Percentiles rank a stretch among this genome's conserved stretches.
Conservation (phyloP, 176 grass and related monocot species). For the Saccharum officinarum region DNA sequence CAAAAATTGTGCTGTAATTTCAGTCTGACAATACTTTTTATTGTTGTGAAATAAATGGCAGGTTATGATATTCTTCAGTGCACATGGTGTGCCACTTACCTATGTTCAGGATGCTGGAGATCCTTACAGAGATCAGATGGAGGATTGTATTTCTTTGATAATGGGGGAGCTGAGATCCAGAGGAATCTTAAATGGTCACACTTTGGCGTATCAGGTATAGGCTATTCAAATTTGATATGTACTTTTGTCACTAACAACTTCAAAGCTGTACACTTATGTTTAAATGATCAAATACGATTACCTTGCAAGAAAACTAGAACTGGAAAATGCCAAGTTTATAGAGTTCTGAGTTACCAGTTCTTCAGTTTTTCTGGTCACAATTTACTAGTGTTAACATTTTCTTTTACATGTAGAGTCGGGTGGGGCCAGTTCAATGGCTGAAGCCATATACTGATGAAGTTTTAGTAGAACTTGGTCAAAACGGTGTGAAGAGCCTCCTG, state of each 20-base stretch:
- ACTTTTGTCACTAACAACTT: not conserved
- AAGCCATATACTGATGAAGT: constrained; percentile 97
- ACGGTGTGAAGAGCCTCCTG: constrained; percentile 87
- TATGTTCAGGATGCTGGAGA: constrained; percentile 91
- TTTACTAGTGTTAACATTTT: constrained; percentile 38
- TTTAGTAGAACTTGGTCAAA: constrained; percentile 81
- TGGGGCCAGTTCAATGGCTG: constrained; percentile 92
- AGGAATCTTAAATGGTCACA: constrained; percentile 80
- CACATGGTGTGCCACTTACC: constrained; percentile 94
- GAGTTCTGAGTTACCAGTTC: not conserved
- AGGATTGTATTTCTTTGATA: constrained; percentile 93
- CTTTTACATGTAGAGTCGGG: constrained; percentile 69
- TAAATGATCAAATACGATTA: not conserved
- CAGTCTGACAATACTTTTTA: constrained; percentile 4
- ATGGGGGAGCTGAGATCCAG: constrained; percentile 82
- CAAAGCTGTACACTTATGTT: not conserved
- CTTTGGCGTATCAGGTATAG: constrained; percentile 91
- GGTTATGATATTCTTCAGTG: constrained; percentile 99
- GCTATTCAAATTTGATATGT: not conserved
- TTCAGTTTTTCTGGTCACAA: not conserved
- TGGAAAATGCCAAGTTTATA: not conserved
- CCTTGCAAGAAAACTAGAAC: constrained; percentile 4
- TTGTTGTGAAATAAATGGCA: constrained; percentile 35
- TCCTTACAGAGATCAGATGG: constrained; percentile 98
- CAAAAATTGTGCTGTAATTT: not conserved